A percentile compares a stretch with the other conserved stretches of the same genome.
Conservation (phyloP, 2,329 filamentous ascomycete genomes). For the Diplodia scrobiculata region DNA sequence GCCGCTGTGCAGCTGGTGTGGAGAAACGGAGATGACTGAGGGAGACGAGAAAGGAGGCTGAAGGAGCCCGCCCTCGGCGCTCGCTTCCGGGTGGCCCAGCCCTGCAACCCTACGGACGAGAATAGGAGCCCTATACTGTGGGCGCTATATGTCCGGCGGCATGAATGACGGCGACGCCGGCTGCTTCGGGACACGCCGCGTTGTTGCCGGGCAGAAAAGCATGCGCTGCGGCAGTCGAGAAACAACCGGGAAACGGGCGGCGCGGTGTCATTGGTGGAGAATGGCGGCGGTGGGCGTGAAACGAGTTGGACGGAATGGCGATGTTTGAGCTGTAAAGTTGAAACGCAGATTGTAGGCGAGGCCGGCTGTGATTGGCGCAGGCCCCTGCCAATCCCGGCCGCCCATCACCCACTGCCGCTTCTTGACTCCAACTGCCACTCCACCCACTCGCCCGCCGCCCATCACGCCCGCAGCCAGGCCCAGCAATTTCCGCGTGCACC, state of each 20-base stretch:
- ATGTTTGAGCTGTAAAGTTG: slow-evolving; percentile 24
- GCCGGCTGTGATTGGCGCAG: not conserved
- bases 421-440: slow-evolving; percentile 3
- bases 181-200: not conserved
- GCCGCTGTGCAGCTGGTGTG: slow-evolving; percentile 6
- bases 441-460: not conserved
- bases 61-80: not conserved
- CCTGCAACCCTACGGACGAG: not conserved
- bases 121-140: slow-evolving; percentile 7
- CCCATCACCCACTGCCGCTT: slow-evolving; percentile 24
- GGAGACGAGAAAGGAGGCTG: slow-evolving; percentile 22
- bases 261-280: slow-evolving; percentile 23
- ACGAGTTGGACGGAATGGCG: not conserved
- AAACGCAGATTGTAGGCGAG: slow-evolving; percentile 24
- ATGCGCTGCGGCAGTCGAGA: not conserved
- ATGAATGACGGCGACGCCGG: not conserved
- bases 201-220: not conserved
- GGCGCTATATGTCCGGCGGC: not conserved
- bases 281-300: slow-evolving; percentile 11
- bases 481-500: slow-evolving; percentile 22
- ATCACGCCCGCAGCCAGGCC: not conserved
- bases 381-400: slow-evolving; percentile 6
- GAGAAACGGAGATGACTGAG: slow-evolving; percentile 23
- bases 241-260: not conserved
- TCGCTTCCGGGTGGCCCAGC: not conserved